Base-by-base conservation (phyloP, 78 protist species). In the Dictyostelium brefeldianum region DNA sequence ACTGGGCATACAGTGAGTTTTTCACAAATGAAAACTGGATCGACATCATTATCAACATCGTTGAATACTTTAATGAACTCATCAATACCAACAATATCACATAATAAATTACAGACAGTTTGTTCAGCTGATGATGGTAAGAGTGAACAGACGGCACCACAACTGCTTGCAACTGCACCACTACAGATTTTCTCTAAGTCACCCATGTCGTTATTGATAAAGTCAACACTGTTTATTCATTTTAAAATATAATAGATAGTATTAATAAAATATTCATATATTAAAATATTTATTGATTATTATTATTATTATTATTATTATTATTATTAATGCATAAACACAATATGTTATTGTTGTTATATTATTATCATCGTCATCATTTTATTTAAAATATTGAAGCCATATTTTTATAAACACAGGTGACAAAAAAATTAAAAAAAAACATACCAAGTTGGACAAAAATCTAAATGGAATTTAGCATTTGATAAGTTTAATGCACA, bases 1-100 rank as follows among this genome's bases (percentile, higher is more conserved):
- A 18, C 18, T 82, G 95, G 95, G 56, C 95, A 90, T n/a, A 79
- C 80, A n/a, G 67, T 78, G 25, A 67, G 18, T 47, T 51, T 54
- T 51, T 90, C 74, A 29, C 95, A 90, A 15, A 90, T 48, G 51
- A 53, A 75, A 57, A 90, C 64, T 51, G 95, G 95, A 50, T 90
- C 95, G 25, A 79, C 77, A 73, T 89, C 94, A 7, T 27, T 78
- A 5, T 69, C 79, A 12, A 29, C 20, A n/a, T 67, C 31, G 17
- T 67, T 67, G 56, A 79, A 17, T 9, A 82, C n/a, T 54, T 79
- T 90, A 51, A 90, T 5, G 27, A 90, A 90, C 51, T 62, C 95
- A 25, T 79, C 80, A 79, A 90, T 79, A 64, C 95, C 95, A 48
- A 90, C 85, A 12, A 62, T 48, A 29, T 18, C 50, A 9, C 95